A percentile compares a stretch with the other conserved stretches of the same genome.
Evolutionary conservation across 768 basidiomycete genomes (phyloP).

Genomic region (Podaxis pistillaris): DNA sequence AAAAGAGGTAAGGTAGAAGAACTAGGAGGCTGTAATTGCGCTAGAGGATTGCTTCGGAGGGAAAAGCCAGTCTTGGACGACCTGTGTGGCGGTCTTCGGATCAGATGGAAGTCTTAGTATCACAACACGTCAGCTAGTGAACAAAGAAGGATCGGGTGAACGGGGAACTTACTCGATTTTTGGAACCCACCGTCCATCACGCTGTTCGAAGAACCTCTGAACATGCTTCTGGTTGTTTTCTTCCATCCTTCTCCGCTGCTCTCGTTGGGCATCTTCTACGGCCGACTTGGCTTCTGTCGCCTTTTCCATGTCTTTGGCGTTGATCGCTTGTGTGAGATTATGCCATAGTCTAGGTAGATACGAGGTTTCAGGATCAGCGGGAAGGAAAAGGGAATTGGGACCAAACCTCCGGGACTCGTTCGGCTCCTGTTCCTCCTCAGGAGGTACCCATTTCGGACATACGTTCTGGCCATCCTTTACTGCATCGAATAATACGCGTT

Average conservation of each 20-base stretch:
- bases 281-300: slow-evolving; percentile 87
- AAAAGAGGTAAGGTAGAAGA: neutral
- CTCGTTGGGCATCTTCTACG: slow-evolving; percentile 92
- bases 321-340: slow-evolving; percentile 82
- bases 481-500: slow-evolving; percentile 83
- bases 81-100: slow-evolving; percentile 60
- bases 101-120: slow-evolving; percentile 65
- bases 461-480: slow-evolving; percentile 69
- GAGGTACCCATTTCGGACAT: slow-evolving; percentile 79
- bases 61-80: slow-evolving; percentile 82
- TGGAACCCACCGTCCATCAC: slow-evolving; percentile 80
- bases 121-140: slow-evolving; percentile 12
- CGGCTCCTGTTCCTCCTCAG: slow-evolving; percentile 83
- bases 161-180: slow-evolving; percentile 49
- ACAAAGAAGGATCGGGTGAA: slow-evolving; percentile 1
- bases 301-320: slow-evolving; percentile 87
- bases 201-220: slow-evolving; percentile 79
- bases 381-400: neutral
- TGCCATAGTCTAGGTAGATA: slow-evolving; percentile 66
- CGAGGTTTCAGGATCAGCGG: neutral
- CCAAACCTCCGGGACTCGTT: slow-evolving; percentile 85
- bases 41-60: slow-evolving; percentile 19
- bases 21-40: neutral
- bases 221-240: slow-evolving; percentile 65
- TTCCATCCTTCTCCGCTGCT: slow-evolving; percentile 70